These are phyloP conservation scores for Colletotrichum aenigma DNA, from an alignment of 2,329 filamentous ascomycete species.

Conservation along the genomic window DNA sequence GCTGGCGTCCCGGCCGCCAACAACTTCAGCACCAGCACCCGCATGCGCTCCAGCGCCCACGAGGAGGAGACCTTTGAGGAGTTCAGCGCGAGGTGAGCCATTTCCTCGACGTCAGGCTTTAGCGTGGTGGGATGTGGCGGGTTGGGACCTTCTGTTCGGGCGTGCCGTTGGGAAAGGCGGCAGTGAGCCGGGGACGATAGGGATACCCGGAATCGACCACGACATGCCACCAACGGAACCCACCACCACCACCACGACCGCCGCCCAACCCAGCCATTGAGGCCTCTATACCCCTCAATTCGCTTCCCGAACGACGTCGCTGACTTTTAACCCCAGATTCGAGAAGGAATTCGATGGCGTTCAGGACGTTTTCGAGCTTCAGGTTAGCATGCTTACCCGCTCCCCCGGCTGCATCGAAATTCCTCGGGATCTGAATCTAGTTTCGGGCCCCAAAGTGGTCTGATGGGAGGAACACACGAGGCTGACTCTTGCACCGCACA, in stretches of 20 bases:
- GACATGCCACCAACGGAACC: neutral
- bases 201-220: neutral
- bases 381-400: slow-evolving; percentile 67
- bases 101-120: neutral
- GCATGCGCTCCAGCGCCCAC: slow-evolving; percentile 64
- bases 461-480: slow-evolving; percentile 20
- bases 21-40: slow-evolving; percentile 67
- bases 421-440: slow-evolving; percentile 11
- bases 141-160: neutral
- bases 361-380: slow-evolving; percentile 99
- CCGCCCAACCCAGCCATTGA: slow-evolving; percentile 8
- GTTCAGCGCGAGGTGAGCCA: slow-evolving; percentile 90
- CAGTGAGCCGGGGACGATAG: neutral
- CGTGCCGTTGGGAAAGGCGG: neutral
- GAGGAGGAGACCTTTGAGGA: slow-evolving; percentile 98
- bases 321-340: slow-evolving; percentile 66
- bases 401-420: neutral
- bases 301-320: neutral
- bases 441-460: slow-evolving; percentile 18
- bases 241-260: neutral
- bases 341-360: slow-evolving; percentile 99
- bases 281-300: neutral
- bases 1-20: slow-evolving; percentile 50
- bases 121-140: neutral
- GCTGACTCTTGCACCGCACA: slow-evolving; percentile 5